Conservation (phyloP, 2,329 filamentous ascomycete species). For the Claviceps arundinis region DNA sequence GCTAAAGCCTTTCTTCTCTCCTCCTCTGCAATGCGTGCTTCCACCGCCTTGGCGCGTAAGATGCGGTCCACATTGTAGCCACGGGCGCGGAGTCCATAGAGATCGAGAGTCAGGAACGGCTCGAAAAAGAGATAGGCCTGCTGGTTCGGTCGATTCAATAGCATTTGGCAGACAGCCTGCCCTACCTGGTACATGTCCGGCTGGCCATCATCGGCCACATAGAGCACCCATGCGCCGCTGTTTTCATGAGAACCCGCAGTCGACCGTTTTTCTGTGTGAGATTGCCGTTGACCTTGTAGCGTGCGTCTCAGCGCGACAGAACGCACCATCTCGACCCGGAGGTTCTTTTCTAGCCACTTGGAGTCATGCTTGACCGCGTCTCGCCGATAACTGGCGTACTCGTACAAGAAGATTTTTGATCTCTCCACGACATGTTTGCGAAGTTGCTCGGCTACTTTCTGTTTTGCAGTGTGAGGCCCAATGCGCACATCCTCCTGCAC, state of each 20-base stretch:
- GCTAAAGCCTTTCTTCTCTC: constrained; percentile 62
- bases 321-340: constrained; percentile 65
- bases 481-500: constrained; percentile 68
- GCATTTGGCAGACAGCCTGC: constrained; percentile 67
- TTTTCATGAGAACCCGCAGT: constrained; percentile 49
- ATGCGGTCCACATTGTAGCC: constrained; percentile 97
- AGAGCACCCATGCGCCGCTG: constrained; percentile 53
- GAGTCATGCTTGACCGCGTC: constrained; percentile 76
- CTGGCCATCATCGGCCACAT: constrained; percentile 53
- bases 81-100: constrained; percentile 68
- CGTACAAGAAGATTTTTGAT: constrained; percentile 79
- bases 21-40: constrained; percentile 76
- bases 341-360: constrained; percentile 80
- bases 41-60: constrained; percentile 71
- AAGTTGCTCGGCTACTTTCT: constrained; percentile 54
- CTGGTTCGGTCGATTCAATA: constrained; percentile 72
- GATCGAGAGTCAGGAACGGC: constrained; percentile 73
- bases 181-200: constrained; percentile 88
- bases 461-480: constrained; percentile 52
- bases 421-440: constrained; percentile 77
- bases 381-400: constrained; percentile 52
- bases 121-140: constrained; percentile 86
- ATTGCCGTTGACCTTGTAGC: constrained; percentile 56
- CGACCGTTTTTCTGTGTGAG: constrained; percentile 60
- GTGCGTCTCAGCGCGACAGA: constrained; percentile 65